These are phyloP conservation scores for Myriosclerotinia duriaeana DNA, from an alignment of 2,329 filamentous ascomycete species.

Conservation along the genomic window DNA sequence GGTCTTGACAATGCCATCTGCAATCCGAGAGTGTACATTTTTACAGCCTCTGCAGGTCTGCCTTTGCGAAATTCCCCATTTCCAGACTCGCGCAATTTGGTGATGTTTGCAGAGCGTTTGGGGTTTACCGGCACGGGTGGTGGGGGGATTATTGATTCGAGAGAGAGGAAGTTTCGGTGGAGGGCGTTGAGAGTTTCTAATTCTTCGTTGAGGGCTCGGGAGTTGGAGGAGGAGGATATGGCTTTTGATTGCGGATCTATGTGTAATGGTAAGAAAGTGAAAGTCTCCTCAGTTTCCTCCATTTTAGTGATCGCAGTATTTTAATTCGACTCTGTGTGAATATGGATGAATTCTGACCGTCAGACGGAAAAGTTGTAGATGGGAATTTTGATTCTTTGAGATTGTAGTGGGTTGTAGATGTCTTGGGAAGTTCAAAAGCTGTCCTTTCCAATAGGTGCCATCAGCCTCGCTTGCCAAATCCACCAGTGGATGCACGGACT, in stretches of 20 bases:
- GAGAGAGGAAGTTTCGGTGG: conserved; percentile 69
- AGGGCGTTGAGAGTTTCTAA: conserved; percentile 75
- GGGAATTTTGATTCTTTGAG: background rate
- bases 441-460: conserved; percentile 9
- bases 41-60: conserved; percentile 71
- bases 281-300: conserved; percentile 68
- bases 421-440: conserved; percentile 6
- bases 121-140: conserved; percentile 90
- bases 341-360: background rate
- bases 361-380: background rate
- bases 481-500: background rate
- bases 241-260: conserved; percentile 82
- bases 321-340: background rate
- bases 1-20: conserved; percentile 84
- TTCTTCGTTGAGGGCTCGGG: conserved; percentile 58
- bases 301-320: conserved; percentile 41
- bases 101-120: conserved; percentile 83
- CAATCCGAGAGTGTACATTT: conserved; percentile 80
- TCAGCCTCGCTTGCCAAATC: conserved; percentile 7
- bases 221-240: conserved; percentile 53
- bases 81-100: conserved; percentile 85
- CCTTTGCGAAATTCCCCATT: conserved; percentile 81
- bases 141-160: conserved; percentile 68
- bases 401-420: background rate
- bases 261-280: conserved; percentile 76